These are phyloP conservation scores for Mucor plumbeus DNA, from an alignment of 371 early-diverging fungal genomes.

Conservation along the genomic window DNA sequence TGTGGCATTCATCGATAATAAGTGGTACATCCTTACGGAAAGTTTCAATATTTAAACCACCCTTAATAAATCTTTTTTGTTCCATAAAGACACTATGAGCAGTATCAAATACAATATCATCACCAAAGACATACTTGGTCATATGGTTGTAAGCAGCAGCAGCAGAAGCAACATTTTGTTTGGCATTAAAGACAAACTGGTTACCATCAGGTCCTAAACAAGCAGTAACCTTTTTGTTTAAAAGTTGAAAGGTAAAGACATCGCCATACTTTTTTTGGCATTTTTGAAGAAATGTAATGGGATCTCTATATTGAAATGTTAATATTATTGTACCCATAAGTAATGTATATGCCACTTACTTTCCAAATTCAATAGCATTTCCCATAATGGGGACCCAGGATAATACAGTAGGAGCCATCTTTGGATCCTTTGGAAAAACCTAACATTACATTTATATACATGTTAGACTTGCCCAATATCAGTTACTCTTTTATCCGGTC, in stretches of 20 bases:
- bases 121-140: conserved; percentile 96
- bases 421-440: conserved; percentile 59
- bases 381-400: conserved; percentile 92
- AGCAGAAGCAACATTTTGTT: conserved; percentile 85
- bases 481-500: not conserved
- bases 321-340: not conserved
- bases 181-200: conserved; percentile 94
- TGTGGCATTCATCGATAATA: conserved; percentile 80
- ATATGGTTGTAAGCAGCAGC: conserved; percentile 93
- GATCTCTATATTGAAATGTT: conserved; percentile 58
- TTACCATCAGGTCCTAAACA: conserved; percentile 95
- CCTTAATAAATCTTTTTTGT: conserved; percentile 96
- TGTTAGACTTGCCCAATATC: not conserved
- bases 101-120: conserved; percentile 94
- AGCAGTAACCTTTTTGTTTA: conserved; percentile 90
- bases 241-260: conserved; percentile 90
- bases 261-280: conserved; percentile 81
- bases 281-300: conserved; percentile 82
- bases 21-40: conserved; percentile 89
- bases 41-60: conserved; percentile 82
- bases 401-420: conserved; percentile 82
- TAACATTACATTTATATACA: conserved; percentile 14
- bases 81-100: conserved; percentile 93
- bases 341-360: conserved; percentile 41
- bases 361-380: conserved; percentile 85